A percentile compares a stretch with the other conserved stretches of the same genome.
Conservation (phyloP, 2,329 filamentous ascomycete species). For the Ascochyta fabae region DNA sequence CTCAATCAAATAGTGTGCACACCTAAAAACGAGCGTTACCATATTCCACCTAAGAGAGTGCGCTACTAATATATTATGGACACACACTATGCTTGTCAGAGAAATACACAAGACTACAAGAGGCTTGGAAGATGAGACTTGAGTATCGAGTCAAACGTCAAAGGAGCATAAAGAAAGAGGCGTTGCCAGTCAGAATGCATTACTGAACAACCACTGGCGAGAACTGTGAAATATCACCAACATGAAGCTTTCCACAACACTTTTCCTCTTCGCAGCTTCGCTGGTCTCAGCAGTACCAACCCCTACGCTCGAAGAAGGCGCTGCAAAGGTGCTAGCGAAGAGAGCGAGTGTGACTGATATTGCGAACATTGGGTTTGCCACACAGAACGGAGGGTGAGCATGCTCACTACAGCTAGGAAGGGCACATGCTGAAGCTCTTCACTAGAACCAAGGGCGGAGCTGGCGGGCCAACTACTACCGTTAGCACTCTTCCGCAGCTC, state of each 20-base stretch:
- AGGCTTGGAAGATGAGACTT: neutral
- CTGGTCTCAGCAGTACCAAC: conserved; percentile 23
- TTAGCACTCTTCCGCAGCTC: conserved; percentile 59
- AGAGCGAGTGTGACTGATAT: conserved; percentile 24
- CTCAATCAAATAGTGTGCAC: conserved; percentile 1
- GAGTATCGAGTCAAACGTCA: conserved; percentile 11
- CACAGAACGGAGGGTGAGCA: conserved; percentile 51
- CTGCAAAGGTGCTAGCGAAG: conserved; percentile 18
- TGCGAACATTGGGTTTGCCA: conserved; percentile 51
- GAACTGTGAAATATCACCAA: neutral
- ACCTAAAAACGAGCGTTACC: neutral
- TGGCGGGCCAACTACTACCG: conserved; percentile 60
- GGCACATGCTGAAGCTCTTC: neutral
- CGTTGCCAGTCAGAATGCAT: neutral
- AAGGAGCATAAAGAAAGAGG: conserved; percentile 10
- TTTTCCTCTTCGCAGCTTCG: conserved; percentile 17
- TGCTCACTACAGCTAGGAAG: too few relatives aligned
- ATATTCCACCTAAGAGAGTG: conserved; percentile 22
- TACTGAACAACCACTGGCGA: neutral
- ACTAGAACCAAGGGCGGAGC: conserved; percentile 59
- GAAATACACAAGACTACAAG: neutral
- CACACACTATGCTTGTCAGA: conserved; percentile 1
- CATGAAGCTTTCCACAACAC: conserved; percentile 22
- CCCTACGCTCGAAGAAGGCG: conserved; percentile 13
- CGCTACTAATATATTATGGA: conserved; percentile 9